Base-by-base conservation (phyloP, 176 grass and related monocot genomes). In the Miscanthus lutarioriparius region DNA sequence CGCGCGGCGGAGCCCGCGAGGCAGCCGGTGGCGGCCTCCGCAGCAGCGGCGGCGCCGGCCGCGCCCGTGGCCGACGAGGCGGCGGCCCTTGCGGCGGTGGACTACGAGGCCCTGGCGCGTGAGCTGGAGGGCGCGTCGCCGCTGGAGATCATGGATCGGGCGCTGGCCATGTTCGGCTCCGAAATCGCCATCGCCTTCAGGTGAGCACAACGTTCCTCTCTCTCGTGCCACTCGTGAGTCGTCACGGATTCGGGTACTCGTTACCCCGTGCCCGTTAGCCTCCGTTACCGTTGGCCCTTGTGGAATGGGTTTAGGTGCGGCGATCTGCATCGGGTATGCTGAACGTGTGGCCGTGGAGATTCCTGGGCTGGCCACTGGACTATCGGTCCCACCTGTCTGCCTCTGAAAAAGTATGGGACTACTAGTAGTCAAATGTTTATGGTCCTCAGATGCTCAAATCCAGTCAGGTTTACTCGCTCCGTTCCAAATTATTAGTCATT, bases 131-230 rank as follows among this genome's bases (percentile, higher is more conserved):
- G 78, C 63, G 87, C 93, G 65, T 99, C 96, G 43, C 96, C 96
- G 39, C 88, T 96, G 83, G 81, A 96, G 84, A 80, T 99, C 77
- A 94, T 99, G 93, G 96, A 99, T 84, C 91, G 85, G 80, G 93
- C 91, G 77, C 88, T 99, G n/a, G 78, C 89, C 86, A 87, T 86
- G 83, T 99, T 96, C 51, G 96, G 96, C 22, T 75, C 87, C 74
- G 91, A 96, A 54, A 99, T 98, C 56, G 96, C 91, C 72, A 98
- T 98, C 89, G 96, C 96, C 48, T 98, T 98, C 86, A 98, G 96
- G 96, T 98, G 49, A 72, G 59, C 38, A 11, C 6, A 12, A 20
- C 37, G 13, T 22, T 35, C 45, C 17, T 76, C 1, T 47, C 19
- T 25, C 23, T 54, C 48, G 2, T 17, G 7, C 53, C 53, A 56